Evolutionary conservation across 495 filamentous ascomycete species (phyloP).

Genomic region (Aspergillus biplanus): DNA sequence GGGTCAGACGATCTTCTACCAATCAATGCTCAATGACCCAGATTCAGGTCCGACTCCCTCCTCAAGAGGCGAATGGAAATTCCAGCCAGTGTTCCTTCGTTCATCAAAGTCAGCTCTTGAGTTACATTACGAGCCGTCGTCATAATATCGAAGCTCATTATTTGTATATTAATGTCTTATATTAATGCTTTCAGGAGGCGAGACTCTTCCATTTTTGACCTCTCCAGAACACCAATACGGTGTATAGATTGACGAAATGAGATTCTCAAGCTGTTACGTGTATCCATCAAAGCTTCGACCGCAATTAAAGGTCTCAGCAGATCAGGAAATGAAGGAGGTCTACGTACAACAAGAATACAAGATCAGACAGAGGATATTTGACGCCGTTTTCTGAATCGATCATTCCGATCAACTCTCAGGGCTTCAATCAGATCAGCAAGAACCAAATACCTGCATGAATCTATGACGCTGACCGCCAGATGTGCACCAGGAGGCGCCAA

Average conservation of each 20-base stretch:
- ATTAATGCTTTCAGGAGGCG: slow-evolving; percentile 3
- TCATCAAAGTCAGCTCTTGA: slow-evolving; percentile 1
- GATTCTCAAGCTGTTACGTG: background rate
- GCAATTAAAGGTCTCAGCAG: background rate
- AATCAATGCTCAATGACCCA: slow-evolving; percentile 14
- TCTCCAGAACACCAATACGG: background rate
- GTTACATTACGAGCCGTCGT: slow-evolving; percentile 14
- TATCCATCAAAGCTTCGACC: background rate
- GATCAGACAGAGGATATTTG: background rate
- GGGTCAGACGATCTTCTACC: slow-evolving; percentile 19
- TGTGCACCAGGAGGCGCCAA: slow-evolving; percentile 6
- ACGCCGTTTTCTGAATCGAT: background rate
- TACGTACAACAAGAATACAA: background rate
- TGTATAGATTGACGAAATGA: background rate
- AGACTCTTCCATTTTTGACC: background rate
- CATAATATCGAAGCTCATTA: background rate
- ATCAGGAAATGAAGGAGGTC: background rate
- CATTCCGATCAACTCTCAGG: background rate
- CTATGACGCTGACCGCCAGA: slow-evolving; percentile 9
- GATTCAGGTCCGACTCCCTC: slow-evolving; percentile 8
- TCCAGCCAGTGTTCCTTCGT: slow-evolving; percentile 1
- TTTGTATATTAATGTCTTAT: slow-evolving; percentile 6
- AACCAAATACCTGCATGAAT: background rate
- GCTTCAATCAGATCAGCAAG: background rate
- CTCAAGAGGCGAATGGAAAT: slow-evolving; percentile 13